phyloP scores from a whole-genome alignment of 2,329 filamentous ascomycete species.

The Colletotrichum karsti region DNA sequence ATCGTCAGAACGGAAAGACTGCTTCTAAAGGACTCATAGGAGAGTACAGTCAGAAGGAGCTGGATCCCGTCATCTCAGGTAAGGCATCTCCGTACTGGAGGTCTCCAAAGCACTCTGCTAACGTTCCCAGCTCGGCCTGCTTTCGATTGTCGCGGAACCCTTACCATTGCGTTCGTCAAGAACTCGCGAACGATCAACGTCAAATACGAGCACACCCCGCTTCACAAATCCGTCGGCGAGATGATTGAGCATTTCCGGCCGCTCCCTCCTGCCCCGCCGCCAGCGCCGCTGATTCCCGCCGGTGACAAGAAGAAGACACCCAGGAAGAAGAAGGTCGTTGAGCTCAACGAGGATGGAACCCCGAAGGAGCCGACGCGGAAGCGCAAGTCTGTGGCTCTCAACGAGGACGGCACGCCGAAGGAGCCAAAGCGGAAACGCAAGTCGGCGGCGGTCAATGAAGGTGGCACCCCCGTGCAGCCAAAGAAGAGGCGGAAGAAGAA shows the following conservation, averaged over 20 bases:
- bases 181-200: constrained; percentile 56
- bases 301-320: constrained; percentile 37
- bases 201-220: constrained; percentile 63
- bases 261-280: constrained; percentile 43
- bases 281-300: constrained; percentile 32
- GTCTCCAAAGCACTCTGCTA: neutral
- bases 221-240: constrained; percentile 65
- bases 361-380: constrained; percentile 33
- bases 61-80: constrained; percentile 56
- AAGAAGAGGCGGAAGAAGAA: constrained; percentile 8
- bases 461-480: constrained; percentile 31
- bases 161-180: constrained; percentile 59
- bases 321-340: constrained; percentile 33
- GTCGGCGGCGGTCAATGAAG: constrained; percentile 21
- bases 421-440: constrained; percentile 25
- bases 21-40: constrained; percentile 51
- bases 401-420: constrained; percentile 8
- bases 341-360: constrained; percentile 31
- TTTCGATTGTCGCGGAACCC: constrained; percentile 64
- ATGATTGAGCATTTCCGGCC: constrained; percentile 57
- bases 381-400: constrained; percentile 22
- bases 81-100: constrained; percentile 29
- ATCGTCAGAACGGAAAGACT: constrained; percentile 52
- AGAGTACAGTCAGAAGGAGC: constrained; percentile 57
- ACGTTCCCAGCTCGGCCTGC: constrained; percentile 58